Percentiles rank a stretch among this genome's conserved stretches.
Conservation (phyloP, 371 early-diverging fungal species). For the Fennellomyces sp. region DNA sequence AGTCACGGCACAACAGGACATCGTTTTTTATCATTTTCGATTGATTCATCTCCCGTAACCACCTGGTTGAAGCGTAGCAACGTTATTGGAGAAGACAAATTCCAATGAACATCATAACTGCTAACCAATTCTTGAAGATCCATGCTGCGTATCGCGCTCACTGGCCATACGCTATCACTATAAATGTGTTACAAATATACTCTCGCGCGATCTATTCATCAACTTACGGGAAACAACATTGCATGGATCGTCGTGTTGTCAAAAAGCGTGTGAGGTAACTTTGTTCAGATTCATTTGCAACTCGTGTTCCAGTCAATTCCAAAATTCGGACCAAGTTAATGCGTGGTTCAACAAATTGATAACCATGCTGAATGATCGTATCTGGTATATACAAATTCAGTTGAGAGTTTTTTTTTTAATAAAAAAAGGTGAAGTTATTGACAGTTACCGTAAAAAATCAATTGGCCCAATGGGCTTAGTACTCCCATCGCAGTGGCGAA, state of each 20-base stretch:
- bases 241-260: conserved; percentile 30
- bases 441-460: conserved; percentile 45
- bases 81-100: conserved; percentile 8
- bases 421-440: neutral
- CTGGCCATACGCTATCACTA: conserved; percentile 44
- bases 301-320: conserved; percentile 30
- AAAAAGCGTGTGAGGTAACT: conserved; percentile 35
- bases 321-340: conserved; percentile 38
- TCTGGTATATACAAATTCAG: conserved; percentile 19
- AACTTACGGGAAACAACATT: conserved; percentile 47
- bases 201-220: conserved; percentile 17
- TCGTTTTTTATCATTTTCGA: neutral
- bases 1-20: too few relatives aligned
- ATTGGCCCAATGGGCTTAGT: conserved; percentile 30
- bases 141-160: conserved; percentile 32
- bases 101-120: conserved; percentile 24
- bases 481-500: conserved; percentile 36
- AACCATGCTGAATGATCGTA: conserved; percentile 48
- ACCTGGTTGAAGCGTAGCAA: conserved; percentile 2
- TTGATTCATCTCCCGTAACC: neutral
- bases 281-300: conserved; percentile 23
- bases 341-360: conserved; percentile 37
- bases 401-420: neutral
- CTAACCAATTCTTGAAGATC: conserved; percentile 29
- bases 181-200: neutral